A percentile compares a stretch with the other conserved stretches of the same genome.
Conservation (phyloP, 441 rosid species). For the Macaranga tanarius region DNA sequence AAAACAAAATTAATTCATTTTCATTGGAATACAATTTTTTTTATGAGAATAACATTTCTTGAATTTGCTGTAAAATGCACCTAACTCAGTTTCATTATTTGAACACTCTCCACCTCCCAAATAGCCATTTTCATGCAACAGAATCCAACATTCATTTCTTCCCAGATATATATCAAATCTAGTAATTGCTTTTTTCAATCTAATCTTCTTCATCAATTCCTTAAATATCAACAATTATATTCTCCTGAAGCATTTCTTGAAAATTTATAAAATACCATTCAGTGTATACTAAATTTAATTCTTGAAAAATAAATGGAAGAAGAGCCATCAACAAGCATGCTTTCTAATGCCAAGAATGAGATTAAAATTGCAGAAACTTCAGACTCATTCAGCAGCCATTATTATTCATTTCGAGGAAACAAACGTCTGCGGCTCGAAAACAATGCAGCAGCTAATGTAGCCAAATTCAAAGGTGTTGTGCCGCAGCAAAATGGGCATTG, state of each 20-base stretch:
- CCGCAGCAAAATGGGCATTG: conserved; percentile 60
- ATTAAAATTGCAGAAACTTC: conserved; percentile 24
- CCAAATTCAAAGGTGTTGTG: conserved; percentile 59
- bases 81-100: conserved; percentile 19
- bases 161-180: not conserved
- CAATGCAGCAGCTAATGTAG: not conserved
- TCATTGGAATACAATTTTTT: not conserved
- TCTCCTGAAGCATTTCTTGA: not conserved
- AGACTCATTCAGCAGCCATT: conserved; percentile 29
- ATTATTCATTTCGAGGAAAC: conserved; percentile 9
- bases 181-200: not conserved
- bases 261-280: too few relatives aligned
- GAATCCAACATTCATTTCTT: not conserved
- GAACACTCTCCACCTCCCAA: conserved; percentile 20
- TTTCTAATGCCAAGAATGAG: conserved; percentile 24
- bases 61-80: conserved; percentile 19
- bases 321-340: conserved; percentile 35
- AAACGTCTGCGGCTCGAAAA: conserved; percentile 34
- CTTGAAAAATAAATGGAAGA: conserved; percentile 31
- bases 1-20: not conserved
- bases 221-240: not conserved
- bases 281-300: not conserved
- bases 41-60: conserved; percentile 16
- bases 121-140: conserved; percentile 26
- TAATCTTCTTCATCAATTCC: not conserved